Percentiles rank a stretch among this genome's conserved stretches.
Conservation (phyloP, 306 rosid genomes). For the Vigna unguiculata region DNA sequence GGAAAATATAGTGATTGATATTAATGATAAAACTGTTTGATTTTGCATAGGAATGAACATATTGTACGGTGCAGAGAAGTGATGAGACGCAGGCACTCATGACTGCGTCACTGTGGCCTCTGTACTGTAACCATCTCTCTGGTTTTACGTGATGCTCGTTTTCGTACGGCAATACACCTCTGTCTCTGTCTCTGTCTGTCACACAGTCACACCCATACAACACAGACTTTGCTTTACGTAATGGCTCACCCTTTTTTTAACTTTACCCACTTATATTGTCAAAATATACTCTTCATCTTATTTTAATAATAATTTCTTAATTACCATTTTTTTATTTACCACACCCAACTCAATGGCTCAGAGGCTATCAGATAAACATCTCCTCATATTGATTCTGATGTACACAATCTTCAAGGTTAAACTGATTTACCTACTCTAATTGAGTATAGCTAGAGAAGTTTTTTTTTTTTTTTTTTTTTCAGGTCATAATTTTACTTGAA, state of each 20-base stretch:
- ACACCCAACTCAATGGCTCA: no score
- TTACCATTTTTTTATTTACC: no score
- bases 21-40: slow-evolving; percentile 32
- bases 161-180: slow-evolving; percentile 21
- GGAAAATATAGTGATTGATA: no score
- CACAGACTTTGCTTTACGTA: slow-evolving; percentile 48
- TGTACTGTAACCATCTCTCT: slow-evolving; percentile 31
- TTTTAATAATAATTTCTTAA: no score
- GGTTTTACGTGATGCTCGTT: slow-evolving; percentile 32
- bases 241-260: slow-evolving; percentile 24
- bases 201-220: not conserved
- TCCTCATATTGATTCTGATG: no score
- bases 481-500: no score
- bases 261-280: not conserved
- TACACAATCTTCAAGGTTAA: no score
- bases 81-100: slow-evolving; percentile 31
- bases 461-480: no score
- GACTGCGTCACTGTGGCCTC: slow-evolving; percentile 36
- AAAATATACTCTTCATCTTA: no score
- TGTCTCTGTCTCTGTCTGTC: not conserved
- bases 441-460: no score
- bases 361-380: no score
- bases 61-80: slow-evolving; percentile 25
- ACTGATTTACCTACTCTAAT: no score
- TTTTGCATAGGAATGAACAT: slow-evolving; percentile 39